Conservation (phyloP, 495 filamentous ascomycete species). For the Friedmanniomyces simplex region DNA sequence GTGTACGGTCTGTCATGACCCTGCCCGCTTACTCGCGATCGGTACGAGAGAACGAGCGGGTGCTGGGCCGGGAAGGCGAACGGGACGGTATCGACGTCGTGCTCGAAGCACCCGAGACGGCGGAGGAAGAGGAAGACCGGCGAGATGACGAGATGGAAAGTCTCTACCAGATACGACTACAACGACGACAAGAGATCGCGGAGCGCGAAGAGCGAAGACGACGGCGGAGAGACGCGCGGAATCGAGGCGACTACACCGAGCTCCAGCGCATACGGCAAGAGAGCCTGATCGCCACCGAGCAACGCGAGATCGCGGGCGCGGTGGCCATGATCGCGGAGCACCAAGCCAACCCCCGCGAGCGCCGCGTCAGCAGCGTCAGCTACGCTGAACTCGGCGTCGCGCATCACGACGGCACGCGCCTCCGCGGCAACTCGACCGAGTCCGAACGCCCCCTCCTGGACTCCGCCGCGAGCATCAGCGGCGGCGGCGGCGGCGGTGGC, state of each 20-base stretch:
- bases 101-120: conserved; percentile 68
- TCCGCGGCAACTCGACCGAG: conserved; percentile 71
- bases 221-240: conserved; percentile 56
- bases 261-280: conserved; percentile 48
- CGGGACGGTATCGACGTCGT: conserved; percentile 86
- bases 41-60: conserved; percentile 63
- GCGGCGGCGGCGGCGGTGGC: too few relatives aligned
- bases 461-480: conserved; percentile 51
- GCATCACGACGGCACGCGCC: conserved; percentile 74
- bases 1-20: conserved; percentile 83
- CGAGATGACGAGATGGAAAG: conserved; percentile 91
- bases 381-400: conserved; percentile 82
- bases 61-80: conserved; percentile 81
- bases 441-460: conserved; percentile 68
- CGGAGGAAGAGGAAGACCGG: conserved; percentile 62
- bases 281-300: conserved; percentile 27
- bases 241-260: conserved; percentile 52
- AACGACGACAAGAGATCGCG: conserved; percentile 61
- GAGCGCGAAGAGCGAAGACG: conserved; percentile 66
- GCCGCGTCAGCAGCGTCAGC: conserved; percentile 69
- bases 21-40: conserved; percentile 67
- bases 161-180: conserved; percentile 77
- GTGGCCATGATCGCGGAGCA: conserved; percentile 50
- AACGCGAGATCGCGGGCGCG: conserved; percentile 11
- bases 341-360: conserved; percentile 53